Conservation (phyloP, 2,329 filamentous ascomycete species). For the Coniochaeta hoffmannii region DNA sequence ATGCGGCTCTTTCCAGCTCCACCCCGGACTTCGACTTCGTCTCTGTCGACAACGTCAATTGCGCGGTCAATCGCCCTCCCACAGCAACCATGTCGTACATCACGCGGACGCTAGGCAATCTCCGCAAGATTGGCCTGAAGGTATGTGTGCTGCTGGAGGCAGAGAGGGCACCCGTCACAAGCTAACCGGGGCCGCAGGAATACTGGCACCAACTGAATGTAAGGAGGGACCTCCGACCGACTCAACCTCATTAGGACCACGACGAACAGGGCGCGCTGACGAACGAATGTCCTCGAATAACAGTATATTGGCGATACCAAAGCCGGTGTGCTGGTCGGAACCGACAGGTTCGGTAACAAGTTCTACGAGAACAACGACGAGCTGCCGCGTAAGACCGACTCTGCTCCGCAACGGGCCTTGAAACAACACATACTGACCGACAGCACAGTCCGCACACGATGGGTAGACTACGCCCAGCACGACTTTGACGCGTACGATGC, state of each 20-base stretch:
- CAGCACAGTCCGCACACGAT: slow-evolving; percentile 75
- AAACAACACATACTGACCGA: slow-evolving; percentile 4
- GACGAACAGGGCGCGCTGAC: slow-evolving; percentile 14
- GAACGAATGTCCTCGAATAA: slow-evolving; percentile 10
- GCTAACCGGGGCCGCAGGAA: slow-evolving; percentile 54
- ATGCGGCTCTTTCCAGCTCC: slow-evolving; percentile 14
- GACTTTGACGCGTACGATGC: slow-evolving; percentile 66
- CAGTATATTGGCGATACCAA: slow-evolving; percentile 83
- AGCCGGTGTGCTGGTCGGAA: slow-evolving; percentile 75
- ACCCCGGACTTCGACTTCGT: slow-evolving; percentile 9
- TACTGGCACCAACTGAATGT: slow-evolving; percentile 90
- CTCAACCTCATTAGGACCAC: slow-evolving; percentile 13
- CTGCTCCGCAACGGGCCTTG: background rate
- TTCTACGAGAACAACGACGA: slow-evolving; percentile 97
- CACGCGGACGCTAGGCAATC: slow-evolving; percentile 74
- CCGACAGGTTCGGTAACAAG: slow-evolving; percentile 92
- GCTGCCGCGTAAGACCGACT: slow-evolving; percentile 65
- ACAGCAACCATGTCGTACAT: slow-evolving; percentile 74
- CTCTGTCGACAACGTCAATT: slow-evolving; percentile 7
- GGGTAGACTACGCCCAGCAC: slow-evolving; percentile 91
- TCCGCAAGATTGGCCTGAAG: slow-evolving; percentile 84
- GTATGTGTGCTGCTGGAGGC: slow-evolving; percentile 34
- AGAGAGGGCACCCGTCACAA: too few species aligned
- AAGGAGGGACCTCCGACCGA: slow-evolving; percentile 38
- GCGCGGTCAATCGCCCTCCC: slow-evolving; percentile 22